Evolutionary conservation across 768 basidiomycete genomes (phyloP).

Genomic region (Boletellus sp.): DNA sequence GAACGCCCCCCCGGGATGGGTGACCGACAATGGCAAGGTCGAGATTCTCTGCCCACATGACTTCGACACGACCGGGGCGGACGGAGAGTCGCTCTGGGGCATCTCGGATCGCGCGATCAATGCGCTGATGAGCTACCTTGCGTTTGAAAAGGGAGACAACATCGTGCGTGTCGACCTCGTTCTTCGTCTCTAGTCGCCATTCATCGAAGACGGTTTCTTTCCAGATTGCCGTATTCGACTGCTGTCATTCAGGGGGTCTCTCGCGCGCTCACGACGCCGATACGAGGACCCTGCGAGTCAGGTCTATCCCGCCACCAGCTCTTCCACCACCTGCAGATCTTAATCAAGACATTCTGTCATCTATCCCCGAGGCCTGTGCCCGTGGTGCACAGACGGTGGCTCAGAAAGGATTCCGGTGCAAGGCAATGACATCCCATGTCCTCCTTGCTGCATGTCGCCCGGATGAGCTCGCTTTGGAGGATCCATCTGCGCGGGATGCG

Average conservation of each 20-base stretch:
- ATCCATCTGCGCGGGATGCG: conserved; percentile 1
- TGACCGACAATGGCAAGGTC: conserved; percentile 11
- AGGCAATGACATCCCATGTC: conserved; percentile 18
- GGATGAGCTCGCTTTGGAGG: conserved; percentile 10
- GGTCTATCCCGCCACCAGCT: conserved; percentile 10
- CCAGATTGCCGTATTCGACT: conserved; percentile 19
- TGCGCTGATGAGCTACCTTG: conserved; percentile 13
- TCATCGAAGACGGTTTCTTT: not conserved
- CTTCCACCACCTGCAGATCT: conserved; percentile 14
- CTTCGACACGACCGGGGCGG: not conserved
- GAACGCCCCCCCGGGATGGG: conserved; percentile 15
- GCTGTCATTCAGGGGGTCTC: conserved; percentile 21
- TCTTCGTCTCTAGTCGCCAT: not conserved
- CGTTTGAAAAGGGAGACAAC: conserved; percentile 17
- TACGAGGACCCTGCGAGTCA: not conserved
- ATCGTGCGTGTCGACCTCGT: conserved; percentile 4
- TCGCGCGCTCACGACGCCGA: conserved; percentile 1
- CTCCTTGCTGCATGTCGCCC: conserved; percentile 22
- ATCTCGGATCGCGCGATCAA: conserved; percentile 17
- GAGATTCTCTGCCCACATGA: conserved; percentile 16
- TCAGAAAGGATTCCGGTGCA: conserved; percentile 13
- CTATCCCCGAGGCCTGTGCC: not conserved
- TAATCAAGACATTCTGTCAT: conserved; percentile 5
- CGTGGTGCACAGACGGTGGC: conserved; percentile 8
- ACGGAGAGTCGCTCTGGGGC: conserved; percentile 4